Evolutionary conservation across 495 filamentous ascomycete species (phyloP).

Genomic region (Echria macrotheca): DNA sequence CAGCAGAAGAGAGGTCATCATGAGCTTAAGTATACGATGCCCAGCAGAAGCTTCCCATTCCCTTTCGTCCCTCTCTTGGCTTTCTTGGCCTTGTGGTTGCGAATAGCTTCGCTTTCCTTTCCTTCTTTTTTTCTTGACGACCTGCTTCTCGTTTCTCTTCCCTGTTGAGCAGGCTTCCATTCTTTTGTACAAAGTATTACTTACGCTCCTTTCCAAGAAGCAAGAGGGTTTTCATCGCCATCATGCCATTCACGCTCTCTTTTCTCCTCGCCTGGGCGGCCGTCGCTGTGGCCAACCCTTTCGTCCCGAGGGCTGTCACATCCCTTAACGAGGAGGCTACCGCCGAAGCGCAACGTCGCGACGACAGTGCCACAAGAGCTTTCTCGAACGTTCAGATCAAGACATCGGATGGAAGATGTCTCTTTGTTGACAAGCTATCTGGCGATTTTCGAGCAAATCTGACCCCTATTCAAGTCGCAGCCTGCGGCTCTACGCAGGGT

Average conservation of each 20-base stretch:
- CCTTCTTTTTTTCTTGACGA: constrained; percentile 15
- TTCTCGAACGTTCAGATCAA: constrained; percentile 44
- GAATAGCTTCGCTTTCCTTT: constrained; percentile 25
- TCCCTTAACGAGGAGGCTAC: constrained; percentile 42
- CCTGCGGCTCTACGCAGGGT: constrained; percentile 43
- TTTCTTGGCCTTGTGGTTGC: constrained; percentile 12
- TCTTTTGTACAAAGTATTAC: constrained; percentile 15
- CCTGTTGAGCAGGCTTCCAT: constrained; percentile 33
- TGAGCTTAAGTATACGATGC: neutral
- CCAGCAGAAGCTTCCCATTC: no score
- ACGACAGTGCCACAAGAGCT: constrained; percentile 43
- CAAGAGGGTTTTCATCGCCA: no score
- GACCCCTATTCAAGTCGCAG: constrained; percentile 45
- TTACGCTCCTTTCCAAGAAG: neutral
- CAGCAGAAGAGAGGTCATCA: constrained; percentile 9
- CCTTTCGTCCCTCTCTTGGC: neutral
- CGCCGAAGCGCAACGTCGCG: constrained; percentile 46
- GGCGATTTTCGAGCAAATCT: constrained; percentile 55
- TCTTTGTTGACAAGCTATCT: constrained; percentile 49
- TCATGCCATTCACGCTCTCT: constrained; percentile 23
- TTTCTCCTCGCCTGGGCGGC: constrained; percentile 23
- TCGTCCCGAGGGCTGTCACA: constrained; percentile 32
- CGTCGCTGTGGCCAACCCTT: constrained; percentile 20
- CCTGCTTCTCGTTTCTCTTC: constrained; percentile 5
- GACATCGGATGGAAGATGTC: constrained; percentile 48